Base-by-base conservation (phyloP, 2,329 filamentous ascomycete genomes). In the Diaporthe ampelina region DNA sequence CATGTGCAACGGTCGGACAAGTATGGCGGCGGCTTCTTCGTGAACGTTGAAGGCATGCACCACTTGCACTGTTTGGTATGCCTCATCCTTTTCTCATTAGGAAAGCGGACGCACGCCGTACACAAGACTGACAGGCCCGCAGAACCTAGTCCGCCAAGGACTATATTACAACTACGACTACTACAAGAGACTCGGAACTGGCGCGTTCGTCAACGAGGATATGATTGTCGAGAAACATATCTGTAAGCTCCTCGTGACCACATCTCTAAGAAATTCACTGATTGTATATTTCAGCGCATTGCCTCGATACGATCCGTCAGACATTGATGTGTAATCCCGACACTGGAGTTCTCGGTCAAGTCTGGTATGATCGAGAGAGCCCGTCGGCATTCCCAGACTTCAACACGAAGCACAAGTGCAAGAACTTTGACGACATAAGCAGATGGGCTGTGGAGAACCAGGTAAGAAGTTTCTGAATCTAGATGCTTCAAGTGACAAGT, bases 261-360 rank as follows among this genome's bases (percentile, higher is more conserved):
- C 2, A 15, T 3, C 9, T 1, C 1, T n/a, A 8, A 9, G 4
- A 7, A 1, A 13, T 3, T 13, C 29, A 40, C n/a, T 68, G 17
- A 68, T 17, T 19, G 1, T 26, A 37, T 8, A 0, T 24, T n/a
- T 15, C 65, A 88, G 87, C 88, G 7, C 90, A 92, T 75, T 92
- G 91, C 74, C 82, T 92, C 43, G 91, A 92, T 76, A 89, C 88
- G 4, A 74, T 92, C 58, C 88, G 90, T 0, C 90, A 92, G 78
- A 88, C 91, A 21, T 84, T 92, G 19, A 92, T 92, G 89, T 92
- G 91, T 80, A 89, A 87, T 37, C 84, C 88, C 26, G 91, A 92
- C 76, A 87, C 89, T 3, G 90, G 86, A 1, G 86, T 92, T 0
- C 83, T 92, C 0, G 90, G 90, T 17, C 90, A 92, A 77, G 86